Percentiles rank a stretch among this genome's conserved stretches.
These are phyloP conservation scores for Hymenoscyphus salicellus DNA, from an alignment of 2,329 filamentous ascomycete species.

Conservation along the genomic window DNA sequence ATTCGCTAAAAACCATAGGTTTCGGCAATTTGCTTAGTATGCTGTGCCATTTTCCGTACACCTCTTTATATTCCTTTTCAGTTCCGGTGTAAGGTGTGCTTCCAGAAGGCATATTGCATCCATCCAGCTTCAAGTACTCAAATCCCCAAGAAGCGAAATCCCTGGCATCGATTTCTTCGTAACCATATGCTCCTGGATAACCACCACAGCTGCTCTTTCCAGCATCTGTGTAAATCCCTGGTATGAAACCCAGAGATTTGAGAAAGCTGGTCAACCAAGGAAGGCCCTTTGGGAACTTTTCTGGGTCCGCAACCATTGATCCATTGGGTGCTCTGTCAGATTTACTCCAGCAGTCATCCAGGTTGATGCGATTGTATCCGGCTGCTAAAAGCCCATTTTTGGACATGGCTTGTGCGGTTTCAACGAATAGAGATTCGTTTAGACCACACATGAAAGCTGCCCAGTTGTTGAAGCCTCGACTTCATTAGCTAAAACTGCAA, in stretches of 20 bases:
- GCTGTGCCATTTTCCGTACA: constrained; percentile 43
- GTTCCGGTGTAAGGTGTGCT: constrained; percentile 24
- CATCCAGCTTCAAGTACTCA: constrained; percentile 59
- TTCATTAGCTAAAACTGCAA: constrained; percentile 4
- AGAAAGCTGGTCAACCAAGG: constrained; percentile 52
- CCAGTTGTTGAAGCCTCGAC: constrained; percentile 48
- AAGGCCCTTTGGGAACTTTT: constrained; percentile 59
- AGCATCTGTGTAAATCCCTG: constrained; percentile 63
- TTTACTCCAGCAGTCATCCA: constrained; percentile 61
- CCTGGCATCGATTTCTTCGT: constrained; percentile 56
- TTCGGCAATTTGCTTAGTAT: constrained; percentile 30
- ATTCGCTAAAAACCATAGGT: constrained; percentile 37
- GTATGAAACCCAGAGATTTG: constrained; percentile 56
- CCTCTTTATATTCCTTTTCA: constrained; percentile 40
- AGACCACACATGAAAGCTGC: constrained; percentile 47
- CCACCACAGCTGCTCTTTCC: constrained; percentile 46
- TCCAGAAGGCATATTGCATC: constrained; percentile 44
- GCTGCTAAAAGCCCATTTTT: constrained; percentile 47
- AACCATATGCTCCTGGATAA: constrained; percentile 55
- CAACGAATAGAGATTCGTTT: constrained; percentile 47
- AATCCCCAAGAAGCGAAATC: constrained; percentile 55
- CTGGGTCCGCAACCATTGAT: constrained; percentile 44
- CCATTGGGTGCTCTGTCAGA: constrained; percentile 43
- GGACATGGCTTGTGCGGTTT: constrained; percentile 48
- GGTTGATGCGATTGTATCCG: constrained; percentile 56